phyloP scores from a whole-genome alignment of 495 filamentous ascomycete genomes.

The Penicillium subrubescens region DNA sequence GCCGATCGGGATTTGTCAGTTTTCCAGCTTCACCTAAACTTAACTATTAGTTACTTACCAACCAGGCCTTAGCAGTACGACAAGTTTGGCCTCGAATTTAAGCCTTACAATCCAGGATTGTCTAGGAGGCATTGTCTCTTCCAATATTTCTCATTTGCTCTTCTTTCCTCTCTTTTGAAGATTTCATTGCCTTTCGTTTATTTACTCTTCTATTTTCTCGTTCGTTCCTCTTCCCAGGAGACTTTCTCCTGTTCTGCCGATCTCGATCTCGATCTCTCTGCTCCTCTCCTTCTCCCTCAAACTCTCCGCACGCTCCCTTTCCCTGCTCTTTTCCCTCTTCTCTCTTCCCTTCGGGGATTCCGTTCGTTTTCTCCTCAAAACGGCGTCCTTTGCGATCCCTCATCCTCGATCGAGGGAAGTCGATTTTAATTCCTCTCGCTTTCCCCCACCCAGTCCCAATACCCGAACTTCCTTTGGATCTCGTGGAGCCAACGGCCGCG shows the following conservation, averaged over 20 bases:
- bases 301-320: constrained; percentile 6
- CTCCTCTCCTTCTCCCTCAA: neutral
- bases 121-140: neutral
- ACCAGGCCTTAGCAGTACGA: too few relatives aligned
- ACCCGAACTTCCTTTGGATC: constrained; percentile 6
- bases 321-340: neutral
- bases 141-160: neutral
- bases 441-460: constrained; percentile 21
- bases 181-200: constrained; percentile 1
- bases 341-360: neutral
- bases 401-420: constrained; percentile 36
- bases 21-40: neutral
- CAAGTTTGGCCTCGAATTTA: constrained; percentile 7
- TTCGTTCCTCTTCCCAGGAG: constrained; percentile 6
- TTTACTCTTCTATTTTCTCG: constrained; percentile 1
- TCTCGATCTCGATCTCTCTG: constrained; percentile 25
- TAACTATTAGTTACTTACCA: too few relatives aligned
- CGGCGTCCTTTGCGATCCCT: constrained; percentile 36
- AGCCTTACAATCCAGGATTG: constrained; percentile 9
- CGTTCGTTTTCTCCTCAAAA: constrained; percentile 28
- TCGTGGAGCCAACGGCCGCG: constrained; percentile 12
- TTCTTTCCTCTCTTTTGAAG: neutral
- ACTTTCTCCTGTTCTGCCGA: constrained; percentile 15
- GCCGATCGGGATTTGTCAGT: neutral
- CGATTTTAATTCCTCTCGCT: constrained; percentile 28